Base-by-base conservation (phyloP, 257 asterid genomes). In the Salvia splendens region DNA sequence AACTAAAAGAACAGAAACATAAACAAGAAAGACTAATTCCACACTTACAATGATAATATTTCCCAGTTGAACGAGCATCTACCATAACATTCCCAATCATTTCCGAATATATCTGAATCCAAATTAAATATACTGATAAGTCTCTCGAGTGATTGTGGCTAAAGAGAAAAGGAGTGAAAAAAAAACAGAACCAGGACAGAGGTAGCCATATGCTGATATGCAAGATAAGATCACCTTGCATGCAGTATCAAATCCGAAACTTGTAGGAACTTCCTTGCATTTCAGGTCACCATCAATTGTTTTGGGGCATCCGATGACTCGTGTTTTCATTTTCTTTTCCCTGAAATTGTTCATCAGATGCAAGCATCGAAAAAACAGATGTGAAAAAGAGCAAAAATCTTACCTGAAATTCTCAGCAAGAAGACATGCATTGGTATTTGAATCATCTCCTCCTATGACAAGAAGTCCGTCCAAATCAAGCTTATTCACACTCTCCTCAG, bases 391-490 rank as follows among this genome's bases (percentile, higher is more conserved):
- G n/a, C 33, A 16, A 24, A 2, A 61, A 11, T 24, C 24, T 8
- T 40, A 83, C 95, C 91, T 81, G 73, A 87, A 87, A 72, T 87
- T 75, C 70, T 89, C 92, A 11, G 95, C 96, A 55, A 89, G 86
- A 73, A 89, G 92, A 77, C 96, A 86, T n/a, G 96, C 95, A 65
- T 89, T 89, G 69, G 92, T 89, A 75, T 89, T 89, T 41, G 95
- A 89, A 65, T 89, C 96, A 68, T 89, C 96, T 73, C 96, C 96
- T 50, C 96, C 96, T 60, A 89, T 89, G 74, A 89, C 96, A 62
- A 89, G 89, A 56, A 89, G 88, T 48, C 95, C 96, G 75, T 89
- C 96, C 68, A 89, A 70, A 69, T 89, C 95, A 55, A 89, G 92
- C 82, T 80, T 82, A 59, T 67, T 35, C 36, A 87, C 87, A 7